Evolutionary conservation across 2,329 filamentous ascomycete genomes (phyloP).

Genomic region (Phyllosticta paracitricarpa): DNA sequence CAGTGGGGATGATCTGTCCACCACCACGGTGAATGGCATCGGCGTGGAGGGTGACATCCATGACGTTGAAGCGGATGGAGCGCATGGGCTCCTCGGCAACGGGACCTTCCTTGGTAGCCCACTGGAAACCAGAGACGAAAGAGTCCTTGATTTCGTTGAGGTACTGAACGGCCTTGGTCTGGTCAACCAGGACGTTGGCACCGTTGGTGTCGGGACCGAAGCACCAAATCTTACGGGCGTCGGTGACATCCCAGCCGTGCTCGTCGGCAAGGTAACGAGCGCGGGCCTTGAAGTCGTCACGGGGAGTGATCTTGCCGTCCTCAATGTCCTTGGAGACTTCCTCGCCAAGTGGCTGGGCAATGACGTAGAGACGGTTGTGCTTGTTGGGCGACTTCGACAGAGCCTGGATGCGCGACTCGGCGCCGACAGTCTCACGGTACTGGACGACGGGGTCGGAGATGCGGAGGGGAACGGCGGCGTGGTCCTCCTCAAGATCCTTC

Average conservation of each 20-base stretch:
- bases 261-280: conserved; percentile 94
- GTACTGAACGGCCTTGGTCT: conserved; percentile 99
- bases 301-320: conserved; percentile 78
- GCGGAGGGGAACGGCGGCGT: conserved; percentile 95
- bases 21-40: conserved; percentile 99
- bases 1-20: conserved; percentile 96
- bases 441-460: conserved; percentile 97
- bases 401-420: conserved; percentile 83
- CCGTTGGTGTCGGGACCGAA: conserved; percentile 97
- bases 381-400: conserved; percentile 99
- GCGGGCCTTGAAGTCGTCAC: conserved; percentile 98
- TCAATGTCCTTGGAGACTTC: conserved; percentile 88
- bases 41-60: conserved; percentile 98
- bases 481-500: conserved; percentile 99
- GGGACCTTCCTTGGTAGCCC: conserved; percentile 95
- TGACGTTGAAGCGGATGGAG: conserved; percentile 93
- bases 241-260: conserved; percentile 97
- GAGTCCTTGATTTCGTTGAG: conserved; percentile 99
- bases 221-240: conserved; percentile 99
- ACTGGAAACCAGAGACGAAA: conserved; percentile 99
- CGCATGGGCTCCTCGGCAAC: conserved; percentile 98
- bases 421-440: conserved; percentile 92
- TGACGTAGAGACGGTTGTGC: conserved; percentile 99
- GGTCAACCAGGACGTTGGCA: conserved; percentile 97
- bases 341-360: conserved; percentile 81